Evolutionary conservation across 768 basidiomycete species (phyloP), one percentile per base, ranked within the genome.

Genomic region (Tulasnella sp.): DNA sequence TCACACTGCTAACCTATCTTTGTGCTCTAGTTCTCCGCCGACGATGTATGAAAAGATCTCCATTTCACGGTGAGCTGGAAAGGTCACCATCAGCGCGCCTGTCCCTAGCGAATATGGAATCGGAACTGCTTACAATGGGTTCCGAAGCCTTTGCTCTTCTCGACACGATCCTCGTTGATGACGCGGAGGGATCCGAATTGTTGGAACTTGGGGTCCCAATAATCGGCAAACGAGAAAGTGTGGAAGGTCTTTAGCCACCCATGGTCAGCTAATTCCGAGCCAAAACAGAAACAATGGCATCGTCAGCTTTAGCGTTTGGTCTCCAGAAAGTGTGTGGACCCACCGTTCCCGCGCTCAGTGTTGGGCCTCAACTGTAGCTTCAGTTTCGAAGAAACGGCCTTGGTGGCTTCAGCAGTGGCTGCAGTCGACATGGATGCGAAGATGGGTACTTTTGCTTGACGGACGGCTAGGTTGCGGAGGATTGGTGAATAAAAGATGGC

Each of bases 21-120:
- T 53, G 30, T 93, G 90, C 68, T 89, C 84, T 26, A 92, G 77
- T 66, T 84, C 77, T 3, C 90, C 90, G 24, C 73, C 69, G 34
- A 94, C 81, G 58, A 94, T 75, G 68, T 95, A 95, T 0, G 84
- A 85, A 73, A 93, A 95, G 63, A 95, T 97, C 67, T 96, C 92
- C 64, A 88, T 88, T 69, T 88, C 85, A 29, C 80, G 77, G 67
- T 94, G 91, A 4, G 78, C 77, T 53, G 5, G 5, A 38, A 15
- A 38, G 15, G n/a, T n/a, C n/a, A n/a, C n/a, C n/a, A n/a, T n/a
- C n/a, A n/a, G n/a, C n/a, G n/a, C n/a, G n/a, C n/a, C n/a, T n/a
- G n/a, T n/a, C n/a, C n/a, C n/a, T n/a, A n/a, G n/a, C n/a, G n/a
- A n/a, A n/a, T n/a, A n/a, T n/a, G n/a, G n/a, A 38, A 38, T 15